Conservation (phyloP, 345 rosid genomes). For the Sisymbrium altissimum region DNA sequence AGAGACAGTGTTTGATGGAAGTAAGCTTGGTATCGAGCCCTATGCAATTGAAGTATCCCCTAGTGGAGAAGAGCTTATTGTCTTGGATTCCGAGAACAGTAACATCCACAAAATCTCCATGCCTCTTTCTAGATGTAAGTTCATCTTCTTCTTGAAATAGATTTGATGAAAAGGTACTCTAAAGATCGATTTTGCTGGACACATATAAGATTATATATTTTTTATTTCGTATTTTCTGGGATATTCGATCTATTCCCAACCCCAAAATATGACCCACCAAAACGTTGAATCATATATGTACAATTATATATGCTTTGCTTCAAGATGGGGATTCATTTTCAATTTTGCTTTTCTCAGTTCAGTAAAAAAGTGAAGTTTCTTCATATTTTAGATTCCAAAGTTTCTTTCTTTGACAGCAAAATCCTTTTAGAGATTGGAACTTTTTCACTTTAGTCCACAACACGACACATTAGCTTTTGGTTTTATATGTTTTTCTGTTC, state of each 20-base stretch:
- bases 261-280: slow-evolving; percentile 24
- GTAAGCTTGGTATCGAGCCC: slow-evolving; percentile 89
- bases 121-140: slow-evolving; percentile 81
- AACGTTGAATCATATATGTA: not conserved
- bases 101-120: slow-evolving; percentile 81
- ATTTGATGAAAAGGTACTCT: not conserved
- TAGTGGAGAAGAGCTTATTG: slow-evolving; percentile 69
- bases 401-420: not conserved
- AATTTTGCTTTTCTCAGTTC: slow-evolving; percentile 12
- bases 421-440: not conserved
- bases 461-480: slow-evolving; percentile 25
- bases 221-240: not conserved
- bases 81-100: slow-evolving; percentile 82
- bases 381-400: slow-evolving; percentile 33
- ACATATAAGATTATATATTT: not conserved
- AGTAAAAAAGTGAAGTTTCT: slow-evolving; percentile 35
- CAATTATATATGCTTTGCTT: slow-evolving; percentile 37
- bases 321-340: slow-evolving; percentile 25
- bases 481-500: slow-evolving; percentile 14
- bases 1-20: slow-evolving; percentile 98
- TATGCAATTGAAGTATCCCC: slow-evolving; percentile 65
- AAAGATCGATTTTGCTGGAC: not conserved
- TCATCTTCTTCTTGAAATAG: not conserved
- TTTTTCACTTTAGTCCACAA: slow-evolving; percentile 29
- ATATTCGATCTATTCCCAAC: not conserved